Percentiles rank a stretch among this genome's conserved stretches.
Conservation (phyloP, 768 basidiomycete species). For the Macrocybe gigantea region DNA sequence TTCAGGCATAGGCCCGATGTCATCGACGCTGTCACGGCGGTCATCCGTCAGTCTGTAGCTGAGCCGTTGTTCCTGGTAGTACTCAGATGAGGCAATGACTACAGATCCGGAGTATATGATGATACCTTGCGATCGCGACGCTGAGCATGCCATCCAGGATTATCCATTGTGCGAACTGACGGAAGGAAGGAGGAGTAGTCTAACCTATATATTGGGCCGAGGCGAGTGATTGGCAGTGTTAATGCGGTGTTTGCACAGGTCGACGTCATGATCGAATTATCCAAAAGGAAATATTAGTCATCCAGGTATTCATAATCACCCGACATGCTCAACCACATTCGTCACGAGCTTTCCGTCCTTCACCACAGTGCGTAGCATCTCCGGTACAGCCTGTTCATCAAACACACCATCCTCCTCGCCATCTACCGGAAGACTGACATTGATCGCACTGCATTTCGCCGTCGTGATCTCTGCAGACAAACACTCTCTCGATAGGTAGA, state of each 20-base stretch:
- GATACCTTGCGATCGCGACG: slow-evolving; percentile 52
- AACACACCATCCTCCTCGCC: slow-evolving; percentile 92
- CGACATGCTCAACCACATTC: slow-evolving; percentile 80
- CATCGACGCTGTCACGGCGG: slow-evolving; percentile 46
- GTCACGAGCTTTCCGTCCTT: slow-evolving; percentile 83
- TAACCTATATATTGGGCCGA: neutral
- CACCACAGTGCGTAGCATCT: slow-evolving; percentile 89
- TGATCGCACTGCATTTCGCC: slow-evolving; percentile 90
- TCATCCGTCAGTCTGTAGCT: slow-evolving; percentile 34
- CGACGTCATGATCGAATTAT: neutral
- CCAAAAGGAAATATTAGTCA: neutral
- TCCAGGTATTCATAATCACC: slow-evolving; percentile 22
- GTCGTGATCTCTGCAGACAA: slow-evolving; percentile 82
- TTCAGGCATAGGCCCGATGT: slow-evolving; percentile 57
- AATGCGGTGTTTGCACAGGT: neutral
- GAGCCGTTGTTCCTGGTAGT: slow-evolving; percentile 27
- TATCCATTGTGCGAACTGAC: slow-evolving; percentile 51
- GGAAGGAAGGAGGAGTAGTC: neutral
- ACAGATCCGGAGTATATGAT: neutral
- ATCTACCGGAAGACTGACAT: slow-evolving; percentile 79
- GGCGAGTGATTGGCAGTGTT: neutral
- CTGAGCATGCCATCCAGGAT: slow-evolving; percentile 69
- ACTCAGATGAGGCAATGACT: slow-evolving; percentile 2
- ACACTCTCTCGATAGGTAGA: slow-evolving; percentile 84
- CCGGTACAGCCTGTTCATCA: slow-evolving; percentile 84